phyloP scores from a whole-genome alignment of 2,329 filamentous ascomycete species.

The Endoconidiophora polonica region DNA sequence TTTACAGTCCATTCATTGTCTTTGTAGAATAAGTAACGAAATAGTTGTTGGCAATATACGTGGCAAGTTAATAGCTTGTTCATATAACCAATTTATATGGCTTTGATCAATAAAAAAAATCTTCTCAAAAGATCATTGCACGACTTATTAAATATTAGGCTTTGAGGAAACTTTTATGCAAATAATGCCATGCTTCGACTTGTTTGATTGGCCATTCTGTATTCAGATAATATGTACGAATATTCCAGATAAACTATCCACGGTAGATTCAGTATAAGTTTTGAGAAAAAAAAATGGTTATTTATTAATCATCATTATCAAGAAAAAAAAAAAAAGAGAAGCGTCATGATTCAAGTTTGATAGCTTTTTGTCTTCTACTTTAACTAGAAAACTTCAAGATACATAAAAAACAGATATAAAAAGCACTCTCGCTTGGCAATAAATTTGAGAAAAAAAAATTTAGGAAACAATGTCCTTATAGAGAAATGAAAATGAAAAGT shows the following conservation, averaged over 20 bases:
- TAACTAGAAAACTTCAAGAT: too few species aligned
- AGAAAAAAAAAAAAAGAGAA: background rate
- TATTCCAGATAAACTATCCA: background rate
- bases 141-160: too few species aligned
- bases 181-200: background rate
- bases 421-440: background rate
- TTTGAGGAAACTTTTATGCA: too few species aligned
- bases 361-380: too few species aligned
- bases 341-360: too few species aligned
- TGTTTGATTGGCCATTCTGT: background rate
- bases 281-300: too few species aligned
- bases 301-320: background rate
- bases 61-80: background rate
- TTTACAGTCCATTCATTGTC: background rate
- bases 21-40: background rate
- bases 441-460: background rate
- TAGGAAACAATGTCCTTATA: background rate
- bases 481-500: background rate
- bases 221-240: background rate
- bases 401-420: background rate
- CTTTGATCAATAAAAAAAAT: too few species aligned
- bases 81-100: too few species aligned
- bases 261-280: background rate
- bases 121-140: too few species aligned
- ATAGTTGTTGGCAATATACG: background rate